phyloP scores from a whole-genome alignment of 176 grass and related monocot species.

The Eragrostis curvula region DNA sequence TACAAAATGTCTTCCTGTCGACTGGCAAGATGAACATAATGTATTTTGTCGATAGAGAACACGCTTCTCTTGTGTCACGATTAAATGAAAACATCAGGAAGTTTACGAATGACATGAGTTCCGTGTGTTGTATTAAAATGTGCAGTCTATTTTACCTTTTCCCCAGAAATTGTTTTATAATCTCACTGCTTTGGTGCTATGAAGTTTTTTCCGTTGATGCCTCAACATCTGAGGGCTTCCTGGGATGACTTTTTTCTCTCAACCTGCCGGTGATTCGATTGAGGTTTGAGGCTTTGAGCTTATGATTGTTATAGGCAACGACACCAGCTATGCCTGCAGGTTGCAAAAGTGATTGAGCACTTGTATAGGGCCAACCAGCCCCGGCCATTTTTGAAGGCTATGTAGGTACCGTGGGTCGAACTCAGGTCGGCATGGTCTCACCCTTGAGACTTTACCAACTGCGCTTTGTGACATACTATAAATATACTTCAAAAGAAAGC shows the following conservation, averaged over 20 bases:
- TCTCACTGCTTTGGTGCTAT: conserved; percentile 27
- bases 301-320: conserved; percentile 92
- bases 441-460: too few species aligned
- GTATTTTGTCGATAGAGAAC: conserved; percentile 40
- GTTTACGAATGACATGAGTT: background rate
- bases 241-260: conserved; percentile 33
- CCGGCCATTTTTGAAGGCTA: too few species aligned
- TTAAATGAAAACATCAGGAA: conserved; percentile 31
- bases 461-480: too few species aligned
- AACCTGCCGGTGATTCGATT: conserved; percentile 50
- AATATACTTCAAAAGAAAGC: background rate
- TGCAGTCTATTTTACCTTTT: conserved; percentile 38
- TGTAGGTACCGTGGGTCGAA: too few species aligned
- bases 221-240: conserved; percentile 52
- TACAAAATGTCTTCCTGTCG: conserved; percentile 42
- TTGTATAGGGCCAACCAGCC: too few species aligned
- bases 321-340: conserved; percentile 91
- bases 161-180: conserved; percentile 22
- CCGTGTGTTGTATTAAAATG: background rate
- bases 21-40: conserved; percentile 25
- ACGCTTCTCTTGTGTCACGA: conserved; percentile 42
- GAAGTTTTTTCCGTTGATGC: conserved; percentile 58
- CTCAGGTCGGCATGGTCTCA: too few species aligned
- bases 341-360: background rate
- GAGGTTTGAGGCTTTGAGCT: conserved; percentile 66